Conservation (phyloP, 2,329 filamentous ascomycete genomes). For the Aspergillus sp. region DNA sequence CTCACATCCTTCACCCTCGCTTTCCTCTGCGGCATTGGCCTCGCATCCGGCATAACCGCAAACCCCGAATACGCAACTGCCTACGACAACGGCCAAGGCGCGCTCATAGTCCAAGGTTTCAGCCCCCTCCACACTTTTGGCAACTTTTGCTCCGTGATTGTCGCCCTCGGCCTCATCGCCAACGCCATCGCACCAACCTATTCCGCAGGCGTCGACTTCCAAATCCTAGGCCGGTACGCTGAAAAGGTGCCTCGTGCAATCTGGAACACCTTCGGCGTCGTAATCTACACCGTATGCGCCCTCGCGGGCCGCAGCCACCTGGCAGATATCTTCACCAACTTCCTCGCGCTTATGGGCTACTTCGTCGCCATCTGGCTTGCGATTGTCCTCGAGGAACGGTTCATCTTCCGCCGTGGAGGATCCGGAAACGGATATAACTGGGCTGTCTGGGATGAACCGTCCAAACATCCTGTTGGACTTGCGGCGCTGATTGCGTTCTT, state of each 20-base stretch:
- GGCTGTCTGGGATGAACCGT: conserved; percentile 59
- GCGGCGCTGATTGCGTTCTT: conserved; percentile 63
- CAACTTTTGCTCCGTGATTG: conserved; percentile 64
- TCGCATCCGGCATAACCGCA: conserved; percentile 57
- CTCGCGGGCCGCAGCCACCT: conserved; percentile 62
- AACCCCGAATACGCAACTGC: conserved; percentile 57
- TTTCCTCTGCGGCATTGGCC: conserved; percentile 61
- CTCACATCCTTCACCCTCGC: conserved; percentile 60
- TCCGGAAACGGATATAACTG: conserved; percentile 54
- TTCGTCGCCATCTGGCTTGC: conserved; percentile 67
- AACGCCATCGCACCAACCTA: conserved; percentile 68
- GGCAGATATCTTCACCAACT: conserved; percentile 66
- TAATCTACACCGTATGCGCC: conserved; percentile 65
- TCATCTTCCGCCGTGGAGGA: conserved; percentile 56
- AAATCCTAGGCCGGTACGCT: conserved; percentile 61
- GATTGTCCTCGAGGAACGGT: conserved; percentile 59
- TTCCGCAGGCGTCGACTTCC: conserved; percentile 65
- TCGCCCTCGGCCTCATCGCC: conserved; percentile 63
- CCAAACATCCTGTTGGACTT: conserved; percentile 61
- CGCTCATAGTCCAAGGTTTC: conserved; percentile 64
- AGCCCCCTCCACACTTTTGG: conserved; percentile 61
- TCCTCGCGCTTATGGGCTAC: conserved; percentile 69
- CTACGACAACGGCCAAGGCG: conserved; percentile 60
- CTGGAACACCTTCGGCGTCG: conserved; percentile 63
- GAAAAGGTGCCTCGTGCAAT: conserved; percentile 61